These are phyloP conservation scores for Euphorbia celastroides DNA, from an alignment of 441 rosid genomes.

Conservation along the genomic window DNA sequence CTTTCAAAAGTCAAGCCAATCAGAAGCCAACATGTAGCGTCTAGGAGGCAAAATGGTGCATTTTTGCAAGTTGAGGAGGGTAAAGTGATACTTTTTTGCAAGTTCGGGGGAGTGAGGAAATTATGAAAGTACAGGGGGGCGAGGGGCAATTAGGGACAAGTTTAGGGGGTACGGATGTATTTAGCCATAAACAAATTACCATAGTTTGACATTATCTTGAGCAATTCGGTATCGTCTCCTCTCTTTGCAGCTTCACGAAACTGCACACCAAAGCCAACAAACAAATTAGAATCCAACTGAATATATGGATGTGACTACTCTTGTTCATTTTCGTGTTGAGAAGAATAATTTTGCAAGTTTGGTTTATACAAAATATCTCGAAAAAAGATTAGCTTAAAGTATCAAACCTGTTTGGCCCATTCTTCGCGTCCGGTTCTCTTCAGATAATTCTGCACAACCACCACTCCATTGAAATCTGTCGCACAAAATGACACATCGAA, in stretches of 20 bases:
- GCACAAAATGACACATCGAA: conserved; percentile 21
- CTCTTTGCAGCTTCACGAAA: conserved; percentile 67
- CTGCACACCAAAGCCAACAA: conserved; percentile 29
- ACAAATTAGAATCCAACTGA: not conserved
- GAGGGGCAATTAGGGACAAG: no score
- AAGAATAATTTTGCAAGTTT: not conserved
- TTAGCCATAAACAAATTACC: conserved; percentile 46
- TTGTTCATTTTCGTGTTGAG: no score
- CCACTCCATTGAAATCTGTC: conserved; percentile 90
- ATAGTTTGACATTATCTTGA: conserved; percentile 75
- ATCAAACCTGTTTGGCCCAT: conserved; percentile 84
- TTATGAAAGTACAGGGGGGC: no score
- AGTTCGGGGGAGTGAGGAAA: no score
- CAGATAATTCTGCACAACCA: conserved; percentile 85
- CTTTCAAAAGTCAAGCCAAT: no score
- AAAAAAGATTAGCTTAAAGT: not conserved
- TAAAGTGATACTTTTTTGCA: no score
- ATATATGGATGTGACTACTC: no score
- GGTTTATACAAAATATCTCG: no score
- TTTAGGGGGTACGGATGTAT: no score
- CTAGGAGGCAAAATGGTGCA: no score
- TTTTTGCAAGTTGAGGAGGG: no score
- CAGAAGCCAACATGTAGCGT: no score
- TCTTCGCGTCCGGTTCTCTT: conserved; percentile 75
- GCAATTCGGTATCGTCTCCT: conserved; percentile 59